Evolutionary conservation across 257 asterid species (phyloP).

Genomic region (Salvia hispanica): DNA sequence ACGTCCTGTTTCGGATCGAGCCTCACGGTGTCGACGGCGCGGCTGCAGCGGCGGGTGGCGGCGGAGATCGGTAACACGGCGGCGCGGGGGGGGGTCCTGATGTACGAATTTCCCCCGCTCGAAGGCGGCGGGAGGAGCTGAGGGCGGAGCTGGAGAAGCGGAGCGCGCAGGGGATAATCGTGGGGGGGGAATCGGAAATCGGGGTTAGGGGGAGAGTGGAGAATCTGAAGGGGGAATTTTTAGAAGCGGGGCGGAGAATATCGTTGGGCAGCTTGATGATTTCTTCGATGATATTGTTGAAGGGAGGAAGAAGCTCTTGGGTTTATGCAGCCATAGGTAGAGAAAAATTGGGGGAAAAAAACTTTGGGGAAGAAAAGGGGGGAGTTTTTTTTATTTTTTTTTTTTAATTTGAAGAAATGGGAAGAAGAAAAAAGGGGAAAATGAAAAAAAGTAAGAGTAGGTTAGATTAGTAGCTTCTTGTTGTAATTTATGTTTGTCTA

Average conservation of each 20-base stretch:
- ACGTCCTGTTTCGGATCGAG: slow-evolving; percentile 72
- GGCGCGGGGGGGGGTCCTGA: slow-evolving; percentile 57
- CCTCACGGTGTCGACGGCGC: slow-evolving; percentile 68
- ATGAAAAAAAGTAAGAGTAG: slow-evolving; percentile 34
- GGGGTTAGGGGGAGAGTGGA: slow-evolving; percentile 74
- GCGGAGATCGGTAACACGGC: slow-evolving; percentile 50
- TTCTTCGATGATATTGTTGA: slow-evolving; percentile 94
- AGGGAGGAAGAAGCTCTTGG: slow-evolving; percentile 89
- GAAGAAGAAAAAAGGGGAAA: not conserved
- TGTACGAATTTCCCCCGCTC: slow-evolving; percentile 75
- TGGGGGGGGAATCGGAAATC: slow-evolving; percentile 68
- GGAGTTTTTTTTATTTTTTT: not conserved
- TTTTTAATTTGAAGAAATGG: slow-evolving; percentile 28
- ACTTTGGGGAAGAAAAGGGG: not conserved
- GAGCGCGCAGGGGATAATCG: slow-evolving; percentile 51
- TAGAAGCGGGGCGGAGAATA: slow-evolving; percentile 72
- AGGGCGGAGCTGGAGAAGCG: slow-evolving; percentile 74
- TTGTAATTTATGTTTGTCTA: slow-evolving; percentile 35
- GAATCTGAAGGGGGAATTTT: slow-evolving; percentile 60
- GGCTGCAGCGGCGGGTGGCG: slow-evolving; percentile 70
- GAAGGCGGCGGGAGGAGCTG: slow-evolving; percentile 67
- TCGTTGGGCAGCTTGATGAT: slow-evolving; percentile 81
- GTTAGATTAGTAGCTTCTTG: slow-evolving; percentile 46
- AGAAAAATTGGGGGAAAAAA: not conserved
- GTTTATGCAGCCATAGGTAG: slow-evolving; percentile 89